Evolutionary conservation across 805 yeast genomes (phyloP).

Genomic region (Spathaspora passalidarum): DNA sequence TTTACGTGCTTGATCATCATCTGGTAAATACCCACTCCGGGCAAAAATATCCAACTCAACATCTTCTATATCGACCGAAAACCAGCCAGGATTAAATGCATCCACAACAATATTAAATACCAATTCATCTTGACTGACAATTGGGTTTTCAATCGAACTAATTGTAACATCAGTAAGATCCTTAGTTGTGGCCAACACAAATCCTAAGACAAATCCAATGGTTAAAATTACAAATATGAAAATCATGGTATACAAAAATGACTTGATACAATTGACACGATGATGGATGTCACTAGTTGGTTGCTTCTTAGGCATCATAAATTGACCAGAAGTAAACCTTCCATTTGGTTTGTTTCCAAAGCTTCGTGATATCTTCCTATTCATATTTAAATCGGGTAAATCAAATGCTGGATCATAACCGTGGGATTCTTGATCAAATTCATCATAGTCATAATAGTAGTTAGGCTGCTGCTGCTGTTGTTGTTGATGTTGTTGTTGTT

Average conservation of each 20-base stretch:
- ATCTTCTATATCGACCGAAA: constrained; percentile 58
- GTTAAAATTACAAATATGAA: constrained; percentile 52
- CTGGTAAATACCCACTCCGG: constrained; percentile 50
- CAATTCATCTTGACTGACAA: constrained; percentile 81
- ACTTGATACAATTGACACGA: constrained; percentile 22
- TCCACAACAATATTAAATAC: constrained; percentile 74
- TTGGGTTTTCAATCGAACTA: constrained; percentile 59
- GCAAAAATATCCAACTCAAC: constrained; percentile 86
- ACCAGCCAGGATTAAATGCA: constrained; percentile 85
- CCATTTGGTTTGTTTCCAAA: constrained; percentile 4
- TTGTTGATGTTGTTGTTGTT: constrained; percentile 13
- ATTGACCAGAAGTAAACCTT: constrained; percentile 12
- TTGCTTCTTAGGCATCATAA: constrained; percentile 28
- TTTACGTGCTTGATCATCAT: constrained; percentile 7
- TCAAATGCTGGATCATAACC: constrained; percentile 10
- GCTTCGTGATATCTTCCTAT: constrained; percentile 11
- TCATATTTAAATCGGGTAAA: constrained; percentile 9
- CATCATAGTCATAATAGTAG: constrained; percentile 38
- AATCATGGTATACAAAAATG: constrained; percentile 41
- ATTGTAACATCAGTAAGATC: constrained; percentile 71
- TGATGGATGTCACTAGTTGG: constrained; percentile 14
- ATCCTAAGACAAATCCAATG: constrained; percentile 79
- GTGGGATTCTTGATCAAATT: constrained; percentile 33
- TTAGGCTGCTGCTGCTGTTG: constrained; percentile 14
- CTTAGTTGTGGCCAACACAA: constrained; percentile 79